A percentile compares a stretch with the other conserved stretches of the same genome.
phyloP scores from a whole-genome alignment of 495 filamentous ascomycete species.

The Aspergillus ostianus region DNA sequence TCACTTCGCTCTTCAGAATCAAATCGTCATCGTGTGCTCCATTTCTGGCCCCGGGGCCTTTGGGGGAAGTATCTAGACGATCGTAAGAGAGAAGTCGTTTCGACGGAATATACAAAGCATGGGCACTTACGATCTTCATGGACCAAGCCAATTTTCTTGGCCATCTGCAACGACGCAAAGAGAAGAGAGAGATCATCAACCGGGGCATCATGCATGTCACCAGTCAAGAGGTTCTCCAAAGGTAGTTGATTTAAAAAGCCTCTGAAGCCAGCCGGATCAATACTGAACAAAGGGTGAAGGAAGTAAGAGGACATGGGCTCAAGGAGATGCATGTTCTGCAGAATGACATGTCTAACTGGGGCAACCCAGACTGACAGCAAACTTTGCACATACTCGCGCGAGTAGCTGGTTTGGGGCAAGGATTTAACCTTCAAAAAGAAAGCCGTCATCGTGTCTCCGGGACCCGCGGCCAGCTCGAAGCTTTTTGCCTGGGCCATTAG shows the following conservation, averaged over 20 bases:
- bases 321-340: constrained; percentile 51
- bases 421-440: constrained; percentile 50
- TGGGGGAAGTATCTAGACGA: constrained; percentile 30
- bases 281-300: constrained; percentile 68
- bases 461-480: constrained; percentile 60
- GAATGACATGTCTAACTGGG: constrained; percentile 36
- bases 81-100: constrained; percentile 16
- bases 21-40: constrained; percentile 18
- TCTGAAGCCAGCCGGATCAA: constrained; percentile 52
- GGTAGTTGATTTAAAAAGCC: constrained; percentile 53
- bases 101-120: background rate
- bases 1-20: constrained; percentile 39
- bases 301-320: constrained; percentile 70
- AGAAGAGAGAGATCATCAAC: constrained; percentile 58
- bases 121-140: constrained; percentile 65
- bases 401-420: constrained; percentile 18
- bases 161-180: constrained; percentile 68
- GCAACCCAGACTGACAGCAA: constrained; percentile 35
- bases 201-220: constrained; percentile 39
- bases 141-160: constrained; percentile 75
- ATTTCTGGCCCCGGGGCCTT: constrained; percentile 17
- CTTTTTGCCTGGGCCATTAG: constrained; percentile 38
- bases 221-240: constrained; percentile 38
- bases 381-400: constrained; percentile 7
- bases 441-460: constrained; percentile 62